Evolutionary conservation across 768 basidiomycete genomes (phyloP).

Genomic region (Cystofilobasidium capitatum): DNA sequence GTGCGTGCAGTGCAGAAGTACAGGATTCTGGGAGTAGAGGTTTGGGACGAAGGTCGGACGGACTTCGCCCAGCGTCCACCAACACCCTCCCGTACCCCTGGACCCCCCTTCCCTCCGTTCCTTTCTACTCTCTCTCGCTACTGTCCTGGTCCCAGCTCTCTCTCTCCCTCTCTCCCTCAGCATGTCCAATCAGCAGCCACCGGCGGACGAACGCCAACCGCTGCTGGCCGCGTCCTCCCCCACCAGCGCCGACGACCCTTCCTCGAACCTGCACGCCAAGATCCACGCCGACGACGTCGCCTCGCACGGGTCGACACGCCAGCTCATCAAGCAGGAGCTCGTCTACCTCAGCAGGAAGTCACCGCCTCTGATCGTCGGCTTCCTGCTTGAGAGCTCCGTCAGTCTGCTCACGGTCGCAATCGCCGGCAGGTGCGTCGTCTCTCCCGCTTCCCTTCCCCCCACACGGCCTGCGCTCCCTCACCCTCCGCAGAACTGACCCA

Average conservation of each 20-base stretch:
- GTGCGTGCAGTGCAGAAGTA: too few relatives aligned
- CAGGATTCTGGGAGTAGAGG: too few relatives aligned
- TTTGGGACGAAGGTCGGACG: too few relatives aligned
- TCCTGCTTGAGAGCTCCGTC: constrained; percentile 10
- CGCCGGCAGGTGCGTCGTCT: background rate
- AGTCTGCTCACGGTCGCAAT: background rate
- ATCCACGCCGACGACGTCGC: background rate
- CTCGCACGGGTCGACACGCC: background rate
- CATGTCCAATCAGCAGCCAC: background rate
- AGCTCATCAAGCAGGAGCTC: background rate
- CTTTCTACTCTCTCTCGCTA: background rate
- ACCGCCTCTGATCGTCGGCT: constrained; percentile 12
- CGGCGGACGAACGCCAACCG: background rate
- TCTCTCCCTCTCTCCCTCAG: background rate
- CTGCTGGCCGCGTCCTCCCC: background rate
- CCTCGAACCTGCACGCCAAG: background rate
- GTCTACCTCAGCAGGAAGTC: background rate
- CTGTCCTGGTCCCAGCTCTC: background rate
- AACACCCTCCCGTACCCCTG: too few relatives aligned
- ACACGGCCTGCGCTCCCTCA: background rate
- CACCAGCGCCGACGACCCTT: background rate
- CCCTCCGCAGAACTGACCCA: too few relatives aligned
- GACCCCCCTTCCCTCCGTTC: too few relatives aligned
- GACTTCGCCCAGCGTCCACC: too few relatives aligned
- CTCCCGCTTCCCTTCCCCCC: background rate